phyloP scores from a whole-genome alignment of 192 early-diverging fungal species.

The Coemansia sp. region DNA sequence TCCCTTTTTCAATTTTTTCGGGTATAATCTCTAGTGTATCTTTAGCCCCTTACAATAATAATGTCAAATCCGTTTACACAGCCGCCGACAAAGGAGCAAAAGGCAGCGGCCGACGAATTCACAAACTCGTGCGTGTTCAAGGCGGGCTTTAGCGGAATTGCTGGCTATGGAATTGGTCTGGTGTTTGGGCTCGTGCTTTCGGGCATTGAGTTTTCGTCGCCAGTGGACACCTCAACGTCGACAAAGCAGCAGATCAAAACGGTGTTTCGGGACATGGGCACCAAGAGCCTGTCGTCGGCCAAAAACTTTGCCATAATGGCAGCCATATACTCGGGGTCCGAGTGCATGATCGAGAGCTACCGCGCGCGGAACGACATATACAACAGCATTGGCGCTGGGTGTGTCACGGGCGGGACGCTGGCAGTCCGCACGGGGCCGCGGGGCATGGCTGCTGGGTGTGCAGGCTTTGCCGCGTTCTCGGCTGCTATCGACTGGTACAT shows the following conservation, averaged over 20 bases:
- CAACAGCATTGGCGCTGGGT: constrained; percentile 87
- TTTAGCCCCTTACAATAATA: not conserved
- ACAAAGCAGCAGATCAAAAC: constrained; percentile 84
- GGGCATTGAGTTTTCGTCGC: constrained; percentile 81
- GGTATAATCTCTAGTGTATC: not conserved
- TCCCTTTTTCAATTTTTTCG: not conserved
- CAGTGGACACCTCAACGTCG: constrained; percentile 63
- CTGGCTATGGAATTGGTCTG: constrained; percentile 85
- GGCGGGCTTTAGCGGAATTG: constrained; percentile 64
- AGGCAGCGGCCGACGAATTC: constrained; percentile 34
- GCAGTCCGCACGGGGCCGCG: constrained; percentile 74
- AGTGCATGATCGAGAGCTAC: constrained; percentile 96
- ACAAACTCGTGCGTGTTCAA: constrained; percentile 79
- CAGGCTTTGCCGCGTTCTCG: constrained; percentile 92
- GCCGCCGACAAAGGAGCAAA: constrained; percentile 40
- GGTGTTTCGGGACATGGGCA: constrained; percentile 88
- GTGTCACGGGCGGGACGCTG: constrained; percentile 86
- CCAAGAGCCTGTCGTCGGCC: constrained; percentile 73
- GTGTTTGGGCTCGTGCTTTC: constrained; percentile 93
- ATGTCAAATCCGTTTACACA: constrained; percentile 49
- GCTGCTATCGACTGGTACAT: constrained; percentile 90
- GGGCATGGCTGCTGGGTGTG: constrained; percentile 78
- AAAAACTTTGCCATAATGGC: constrained; percentile 94
- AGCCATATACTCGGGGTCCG: constrained; percentile 87
- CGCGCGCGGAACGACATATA: constrained; percentile 94